Conservation (phyloP, 2,329 filamentous ascomycete genomes). For the Pseudofabraea citricarpa region DNA sequence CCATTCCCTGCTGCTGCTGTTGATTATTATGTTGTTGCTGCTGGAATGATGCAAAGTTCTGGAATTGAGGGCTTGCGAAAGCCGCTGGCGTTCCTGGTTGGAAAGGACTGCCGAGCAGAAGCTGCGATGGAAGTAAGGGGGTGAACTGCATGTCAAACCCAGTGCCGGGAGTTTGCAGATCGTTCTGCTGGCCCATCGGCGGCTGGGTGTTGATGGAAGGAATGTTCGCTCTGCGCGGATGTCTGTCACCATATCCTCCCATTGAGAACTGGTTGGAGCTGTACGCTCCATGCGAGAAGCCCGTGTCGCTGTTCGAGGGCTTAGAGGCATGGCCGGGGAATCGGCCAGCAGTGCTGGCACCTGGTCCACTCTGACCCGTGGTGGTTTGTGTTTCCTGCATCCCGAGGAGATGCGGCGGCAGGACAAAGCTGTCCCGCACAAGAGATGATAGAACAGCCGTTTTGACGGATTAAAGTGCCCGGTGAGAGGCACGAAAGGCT, state of each 20-base stretch:
- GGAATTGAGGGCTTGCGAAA: slow-evolving; percentile 89
- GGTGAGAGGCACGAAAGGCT: slow-evolving; percentile 26
- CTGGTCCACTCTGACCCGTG: slow-evolving; percentile 53
- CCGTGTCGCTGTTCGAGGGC: slow-evolving; percentile 77
- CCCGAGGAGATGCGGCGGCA: slow-evolving; percentile 74
- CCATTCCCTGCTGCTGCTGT: slow-evolving; percentile 53
- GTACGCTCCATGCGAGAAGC: slow-evolving; percentile 91
- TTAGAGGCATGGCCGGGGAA: slow-evolving; percentile 71
- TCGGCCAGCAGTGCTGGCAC: slow-evolving; percentile 50
- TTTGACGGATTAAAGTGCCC: slow-evolving; percentile 57
- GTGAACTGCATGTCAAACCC: slow-evolving; percentile 99
- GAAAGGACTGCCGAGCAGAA: slow-evolving; percentile 93
- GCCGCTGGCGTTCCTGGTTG: slow-evolving; percentile 89
- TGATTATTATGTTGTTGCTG: slow-evolving; percentile 51
- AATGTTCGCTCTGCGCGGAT: slow-evolving; percentile 79
- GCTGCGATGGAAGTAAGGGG: slow-evolving; percentile 86
- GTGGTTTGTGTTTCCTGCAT: slow-evolving; percentile 83
- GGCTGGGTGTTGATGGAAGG: slow-evolving; percentile 87
- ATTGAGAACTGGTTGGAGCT: slow-evolving; percentile 70
- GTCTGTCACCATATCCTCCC: slow-evolving; percentile 79
- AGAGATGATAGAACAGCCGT: slow-evolving; percentile 77
- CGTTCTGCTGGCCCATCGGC: slow-evolving; percentile 52
- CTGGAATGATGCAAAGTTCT: slow-evolving; percentile 75
- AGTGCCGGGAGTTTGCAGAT: slow-evolving; percentile 82
- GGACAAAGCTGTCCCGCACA: slow-evolving; percentile 80